Evolutionary conservation across 805 yeast species (phyloP), one percentile per base, ranked within the genome.

Genomic region (Wickerhamiella qilinensis): DNA sequence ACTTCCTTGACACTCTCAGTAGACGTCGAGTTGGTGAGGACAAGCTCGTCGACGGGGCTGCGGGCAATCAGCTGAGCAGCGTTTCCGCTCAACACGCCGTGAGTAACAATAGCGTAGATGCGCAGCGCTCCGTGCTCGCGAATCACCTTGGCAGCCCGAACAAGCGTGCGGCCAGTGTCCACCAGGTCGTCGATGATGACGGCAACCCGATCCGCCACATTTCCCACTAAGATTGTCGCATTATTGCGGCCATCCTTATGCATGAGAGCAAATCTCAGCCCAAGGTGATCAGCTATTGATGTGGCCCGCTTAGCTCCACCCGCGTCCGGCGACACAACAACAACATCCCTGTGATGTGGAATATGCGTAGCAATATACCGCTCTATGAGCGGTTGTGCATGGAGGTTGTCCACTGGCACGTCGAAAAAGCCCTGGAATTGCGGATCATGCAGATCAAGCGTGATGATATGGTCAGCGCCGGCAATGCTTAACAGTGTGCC

Each of bases 291-390:
- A 1, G 98, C 98, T 43, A 91, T 71, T 1, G 88, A 78, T 1
- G 94, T 82, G 24, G 98, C 96, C 47, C 98, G 66, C 58, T 91
- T 91, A 36, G 98, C 99, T 45, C 99, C 99, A 53, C 99, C 99
- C 18, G 96, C 91, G 60, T 91, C 99, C 0, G 99, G 99, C 1
- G 95, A 84, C 25, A 91, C 96, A 49, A 91, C 75, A 6, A 91
- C 94, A 31, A 88, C 80, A 30, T 85, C 78, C 47, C 72, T 72
- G 54, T 75, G 83, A 44, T 81, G 60, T n/a, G 93, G 88, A 40
- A 91, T 75, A 45, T 68, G 66, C 42, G 77, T 75, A 18, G 73
- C 66, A 43, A 91, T 85, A 59, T 85, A 91, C 47, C 82, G 80
- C 56, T 82, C 86, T 40, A 88, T 63, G 41, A 91, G 64, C 2